Percentiles rank a stretch among this genome's conserved stretches.
Conservation (phyloP, 805 yeast genomes). For the Tetrapisispora nanseiensis region DNA sequence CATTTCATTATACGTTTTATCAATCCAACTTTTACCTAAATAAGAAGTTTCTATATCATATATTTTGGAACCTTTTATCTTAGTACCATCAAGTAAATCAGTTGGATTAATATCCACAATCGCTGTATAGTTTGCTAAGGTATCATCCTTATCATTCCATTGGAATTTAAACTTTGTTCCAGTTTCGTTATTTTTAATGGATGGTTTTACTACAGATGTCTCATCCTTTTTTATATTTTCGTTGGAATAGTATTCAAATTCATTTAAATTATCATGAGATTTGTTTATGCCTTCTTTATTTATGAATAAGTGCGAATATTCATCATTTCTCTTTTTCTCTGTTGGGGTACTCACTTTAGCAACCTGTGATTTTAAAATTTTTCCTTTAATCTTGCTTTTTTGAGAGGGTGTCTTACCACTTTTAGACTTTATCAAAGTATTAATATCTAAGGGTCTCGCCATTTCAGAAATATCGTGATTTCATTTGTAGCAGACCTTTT, state of each 20-base stretch:
- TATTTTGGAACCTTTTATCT: constrained; percentile 7
- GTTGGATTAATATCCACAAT: constrained; percentile 23
- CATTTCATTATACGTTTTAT: constrained; percentile 59
- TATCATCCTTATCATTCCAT: constrained; percentile 66
- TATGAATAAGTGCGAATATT: background rate
- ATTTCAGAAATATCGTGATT: no score
- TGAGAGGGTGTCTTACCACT: background rate
- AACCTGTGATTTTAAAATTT: background rate
- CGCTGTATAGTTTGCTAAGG: constrained; percentile 38
- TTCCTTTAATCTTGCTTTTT: background rate
- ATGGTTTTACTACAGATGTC: background rate
- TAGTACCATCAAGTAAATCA: constrained; percentile 8
- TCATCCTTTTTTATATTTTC: constrained; percentile 5
- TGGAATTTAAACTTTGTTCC: constrained; percentile 46
- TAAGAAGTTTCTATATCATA: constrained; percentile 12
- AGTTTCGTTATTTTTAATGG: background rate
- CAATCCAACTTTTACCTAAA: constrained; percentile 47
- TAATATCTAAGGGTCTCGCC: constrained; percentile 32
- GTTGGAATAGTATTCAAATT: no score
- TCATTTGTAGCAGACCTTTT: no score
- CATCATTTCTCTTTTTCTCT: constrained; percentile 8
- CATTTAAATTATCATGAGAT: no score
- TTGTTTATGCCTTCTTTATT: no score
- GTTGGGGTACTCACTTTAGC: background rate
- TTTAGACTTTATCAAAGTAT: constrained; percentile 26